Evolutionary conservation across 129 eudicot species (phyloP), one percentile per base, ranked within the genome.

Genomic region (Flaveria linearis): DNA sequence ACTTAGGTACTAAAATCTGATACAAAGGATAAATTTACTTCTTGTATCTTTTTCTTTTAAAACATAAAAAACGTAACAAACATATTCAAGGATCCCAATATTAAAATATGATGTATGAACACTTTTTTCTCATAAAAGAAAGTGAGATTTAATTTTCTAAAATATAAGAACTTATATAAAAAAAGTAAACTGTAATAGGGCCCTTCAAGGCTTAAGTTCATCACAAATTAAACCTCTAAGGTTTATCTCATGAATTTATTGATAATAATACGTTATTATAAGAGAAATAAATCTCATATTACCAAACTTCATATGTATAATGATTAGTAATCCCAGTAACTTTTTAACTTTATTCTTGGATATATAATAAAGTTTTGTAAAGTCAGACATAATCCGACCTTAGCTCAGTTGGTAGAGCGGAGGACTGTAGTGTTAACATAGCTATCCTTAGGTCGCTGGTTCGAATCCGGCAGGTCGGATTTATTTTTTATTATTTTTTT

Each of bases 401-500:
- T 87, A 87, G 91, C 91, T 84, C 91, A 88, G 92, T 88, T 88
- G 89, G 89, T 80, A 88, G 92, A 88, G 92, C 92, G 92, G 92
- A 88, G 88, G 92, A 88, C 92, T 88, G 89, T 88, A 86, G 88
- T 86, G 73, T 76, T 42, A 45, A 33, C 80, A 75, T 75, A 7
- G 79, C 79, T 63, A 91, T 91, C 97, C 97, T 91, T 91, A 91
- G 97, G 97, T 91, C 97, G 84, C 97, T 91, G 96, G 97, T 91
- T 88, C 92, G 92, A 89, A 91, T 88, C 97, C 92, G 97, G 97
- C 84, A 91, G 96, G 97, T 91, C 97, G 97, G 92, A 91, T 13
- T 30, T 30, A 0, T 1, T 60, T 60, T 60, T 60, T 25, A 4
- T 14, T 0, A 4, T 52, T 15, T n/a, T 52, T 52, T 4, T 2